These are phyloP conservation scores for Geotrichum cucujoidarum DNA, from an alignment of 1,139 yeast genomes.

Conservation along the genomic window DNA sequence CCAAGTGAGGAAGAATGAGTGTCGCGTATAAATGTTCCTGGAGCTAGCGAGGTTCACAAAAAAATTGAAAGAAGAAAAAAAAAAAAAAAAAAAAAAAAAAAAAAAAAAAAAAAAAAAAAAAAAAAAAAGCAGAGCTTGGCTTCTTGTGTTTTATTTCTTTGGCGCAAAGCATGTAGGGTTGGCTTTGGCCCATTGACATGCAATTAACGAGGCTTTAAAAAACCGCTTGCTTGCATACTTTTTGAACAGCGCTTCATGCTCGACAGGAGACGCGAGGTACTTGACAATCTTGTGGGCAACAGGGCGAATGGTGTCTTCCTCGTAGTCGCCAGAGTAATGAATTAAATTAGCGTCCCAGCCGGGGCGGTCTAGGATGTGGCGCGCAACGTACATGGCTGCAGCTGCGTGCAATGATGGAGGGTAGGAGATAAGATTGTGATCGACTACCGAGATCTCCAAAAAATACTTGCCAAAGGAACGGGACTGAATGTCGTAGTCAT, in stretches of 20 bases:
- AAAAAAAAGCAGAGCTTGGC: too few species aligned
- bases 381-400: constrained; percentile 83
- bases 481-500: constrained; percentile 86
- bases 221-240: constrained; percentile 88
- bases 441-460: constrained; percentile 75
- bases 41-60: neutral
- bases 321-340: constrained; percentile 91
- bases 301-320: constrained; percentile 63
- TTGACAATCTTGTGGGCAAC: constrained; percentile 71
- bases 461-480: constrained; percentile 89
- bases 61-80: neutral
- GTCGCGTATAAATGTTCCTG: neutral
- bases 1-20: too few species aligned
- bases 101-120: neutral
- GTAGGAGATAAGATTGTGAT: constrained; percentile 71
- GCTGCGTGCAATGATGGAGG: constrained; percentile 71
- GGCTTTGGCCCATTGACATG: constrained; percentile 87
- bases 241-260: constrained; percentile 88
- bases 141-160: too few species aligned
- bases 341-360: constrained; percentile 65
- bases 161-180: constrained; percentile 10
- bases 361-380: constrained; percentile 66
- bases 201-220: constrained; percentile 83
- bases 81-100: neutral
- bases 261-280: constrained; percentile 76